phyloP scores from a whole-genome alignment of 306 rosid genomes.

The Acacia acuminata region DNA sequence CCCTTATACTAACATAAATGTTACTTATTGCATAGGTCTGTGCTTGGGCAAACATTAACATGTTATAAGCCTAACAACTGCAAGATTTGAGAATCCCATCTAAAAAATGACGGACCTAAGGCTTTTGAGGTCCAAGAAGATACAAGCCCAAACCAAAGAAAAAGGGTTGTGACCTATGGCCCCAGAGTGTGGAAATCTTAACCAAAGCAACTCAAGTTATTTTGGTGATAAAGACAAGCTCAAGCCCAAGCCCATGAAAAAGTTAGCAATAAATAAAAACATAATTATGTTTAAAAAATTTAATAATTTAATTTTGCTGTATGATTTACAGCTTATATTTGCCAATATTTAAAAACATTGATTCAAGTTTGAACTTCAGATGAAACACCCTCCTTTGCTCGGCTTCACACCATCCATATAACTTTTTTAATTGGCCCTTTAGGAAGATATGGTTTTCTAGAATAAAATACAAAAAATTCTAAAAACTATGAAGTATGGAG shows the following conservation, averaged over 20 bases:
- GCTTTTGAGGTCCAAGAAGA: not conserved
- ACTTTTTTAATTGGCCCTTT: not conserved
- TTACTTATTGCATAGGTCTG: not conserved
- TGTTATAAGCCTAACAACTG: not conserved
- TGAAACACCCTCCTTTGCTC: not conserved
- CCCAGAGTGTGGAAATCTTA: not conserved
- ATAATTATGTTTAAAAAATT: not conserved
- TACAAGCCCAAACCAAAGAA: not conserved
- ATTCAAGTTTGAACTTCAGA: too few species aligned
- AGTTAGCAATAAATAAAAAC: not conserved
- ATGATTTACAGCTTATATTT: constrained; percentile 1
- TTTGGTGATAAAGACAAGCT: not conserved
- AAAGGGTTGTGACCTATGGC: not conserved
- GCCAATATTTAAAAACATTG: too few species aligned
- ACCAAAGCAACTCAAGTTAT: not conserved
- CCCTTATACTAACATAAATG: not conserved
- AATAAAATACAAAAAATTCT: not conserved
- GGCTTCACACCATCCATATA: constrained; percentile 7
- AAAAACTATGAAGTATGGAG: not conserved
- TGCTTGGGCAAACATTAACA: not conserved
- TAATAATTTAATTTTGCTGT: too few species aligned
- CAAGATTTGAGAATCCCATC: not conserved
- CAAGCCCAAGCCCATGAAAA: not conserved
- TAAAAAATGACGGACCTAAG: not conserved
- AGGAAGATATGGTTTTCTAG: not conserved